Conservation (phyloP, 805 yeast species). For the Ogataea zsoltii region DNA sequence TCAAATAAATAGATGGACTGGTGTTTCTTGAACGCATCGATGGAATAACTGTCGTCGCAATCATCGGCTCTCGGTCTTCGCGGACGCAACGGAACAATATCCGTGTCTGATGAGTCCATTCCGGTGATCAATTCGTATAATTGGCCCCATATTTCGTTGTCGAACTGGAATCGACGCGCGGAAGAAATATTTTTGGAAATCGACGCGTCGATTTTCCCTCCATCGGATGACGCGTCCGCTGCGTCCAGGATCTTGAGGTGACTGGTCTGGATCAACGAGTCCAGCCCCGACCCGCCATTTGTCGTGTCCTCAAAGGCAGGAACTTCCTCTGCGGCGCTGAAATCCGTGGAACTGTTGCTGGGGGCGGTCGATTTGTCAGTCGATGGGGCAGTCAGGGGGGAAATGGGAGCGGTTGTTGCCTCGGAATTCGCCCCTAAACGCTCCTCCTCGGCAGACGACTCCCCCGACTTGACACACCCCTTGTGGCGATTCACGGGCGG, state of each 20-base stretch:
- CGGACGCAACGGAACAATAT: background rate
- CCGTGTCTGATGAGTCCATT: background rate
- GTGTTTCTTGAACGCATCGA: slow-evolving; percentile 16
- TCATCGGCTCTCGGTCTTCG: background rate
- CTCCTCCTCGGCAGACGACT: background rate
- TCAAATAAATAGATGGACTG: slow-evolving; percentile 12
- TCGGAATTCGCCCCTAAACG: background rate
- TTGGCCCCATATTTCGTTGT: slow-evolving; percentile 15
- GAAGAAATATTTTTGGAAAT: background rate
- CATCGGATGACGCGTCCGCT: no score
- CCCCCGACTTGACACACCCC: background rate
- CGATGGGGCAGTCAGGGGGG: no score
- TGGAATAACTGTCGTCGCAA: slow-evolving; percentile 11
- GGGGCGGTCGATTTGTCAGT: background rate
- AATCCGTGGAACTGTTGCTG: background rate
- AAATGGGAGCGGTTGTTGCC: no score
- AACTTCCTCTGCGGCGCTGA: no score
- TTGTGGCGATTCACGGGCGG: slow-evolving; percentile 18
- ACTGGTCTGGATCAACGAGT: background rate
- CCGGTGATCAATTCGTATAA: slow-evolving; percentile 14
- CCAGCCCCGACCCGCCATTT: background rate
- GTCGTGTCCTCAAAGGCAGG: background rate
- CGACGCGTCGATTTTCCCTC: background rate
- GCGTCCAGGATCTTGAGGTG: background rate
- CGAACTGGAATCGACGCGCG: slow-evolving; percentile 1